phyloP scores from a whole-genome alignment of 129 eudicot species.

The Saussurea involucrata region DNA sequence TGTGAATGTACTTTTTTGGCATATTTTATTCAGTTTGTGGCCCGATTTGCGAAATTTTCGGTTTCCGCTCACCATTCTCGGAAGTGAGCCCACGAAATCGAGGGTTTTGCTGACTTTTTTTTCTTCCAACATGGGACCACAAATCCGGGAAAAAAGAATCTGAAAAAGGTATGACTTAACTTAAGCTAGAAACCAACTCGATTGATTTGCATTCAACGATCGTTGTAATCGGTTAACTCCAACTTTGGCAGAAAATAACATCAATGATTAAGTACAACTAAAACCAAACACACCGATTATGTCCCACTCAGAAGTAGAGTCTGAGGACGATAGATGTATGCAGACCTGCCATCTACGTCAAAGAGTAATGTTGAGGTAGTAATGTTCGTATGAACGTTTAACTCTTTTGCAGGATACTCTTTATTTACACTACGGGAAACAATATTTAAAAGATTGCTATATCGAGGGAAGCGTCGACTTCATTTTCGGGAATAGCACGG shows the following conservation, averaged over 20 bases:
- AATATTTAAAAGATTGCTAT: constrained; percentile 84
- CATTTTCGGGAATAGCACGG: constrained; percentile 95
- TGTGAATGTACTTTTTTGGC: not conserved
- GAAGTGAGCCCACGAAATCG: not conserved
- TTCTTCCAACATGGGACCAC: not conserved
- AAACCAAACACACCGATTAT: not conserved
- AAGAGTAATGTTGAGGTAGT: not conserved
- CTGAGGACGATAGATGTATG: not conserved
- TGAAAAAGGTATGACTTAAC: not conserved
- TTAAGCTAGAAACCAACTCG: not conserved
- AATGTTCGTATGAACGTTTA: not conserved
- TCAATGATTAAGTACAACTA: not conserved
- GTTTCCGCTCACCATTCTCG: not conserved
- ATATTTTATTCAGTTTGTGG: not conserved
- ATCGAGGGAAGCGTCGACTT: constrained; percentile 97
- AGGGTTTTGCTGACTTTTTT: not conserved
- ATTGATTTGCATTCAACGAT: not conserved
- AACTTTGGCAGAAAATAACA: not conserved
- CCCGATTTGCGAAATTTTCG: not conserved
- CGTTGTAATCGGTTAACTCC: not conserved
- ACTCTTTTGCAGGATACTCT: constrained; percentile 61
- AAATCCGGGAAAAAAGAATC: not conserved
- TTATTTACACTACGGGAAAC: constrained; percentile 87
- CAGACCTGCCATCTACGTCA: not conserved
- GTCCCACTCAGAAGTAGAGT: not conserved